phyloP scores from a whole-genome alignment of 1,139 yeast genomes.

The Candida smagusa region DNA sequence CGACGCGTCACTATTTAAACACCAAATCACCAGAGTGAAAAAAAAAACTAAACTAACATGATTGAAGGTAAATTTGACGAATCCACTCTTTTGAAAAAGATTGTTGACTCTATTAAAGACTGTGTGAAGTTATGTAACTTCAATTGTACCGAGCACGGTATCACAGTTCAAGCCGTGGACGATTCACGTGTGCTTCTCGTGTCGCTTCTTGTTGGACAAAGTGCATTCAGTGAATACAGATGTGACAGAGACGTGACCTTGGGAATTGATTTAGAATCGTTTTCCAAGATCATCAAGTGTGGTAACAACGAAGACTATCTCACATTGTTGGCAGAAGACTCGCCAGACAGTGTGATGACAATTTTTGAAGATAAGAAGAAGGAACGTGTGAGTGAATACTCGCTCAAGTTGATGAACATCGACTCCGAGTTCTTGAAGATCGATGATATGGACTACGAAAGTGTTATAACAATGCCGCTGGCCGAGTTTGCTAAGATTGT shows the following conservation, averaged over 20 bases:
- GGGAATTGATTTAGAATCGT: constrained; percentile 85
- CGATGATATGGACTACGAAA: constrained; percentile 91
- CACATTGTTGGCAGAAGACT: constrained; percentile 88
- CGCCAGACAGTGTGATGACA: constrained; percentile 77
- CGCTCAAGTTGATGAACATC: constrained; percentile 90
- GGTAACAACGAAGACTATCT: constrained; percentile 89
- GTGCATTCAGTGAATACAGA: constrained; percentile 90
- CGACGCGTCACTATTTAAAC: too few relatives aligned
- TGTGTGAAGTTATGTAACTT: constrained; percentile 93
- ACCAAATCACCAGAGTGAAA: too few relatives aligned
- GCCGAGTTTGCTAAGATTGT: constrained; percentile 85
- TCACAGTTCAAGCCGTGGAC: constrained; percentile 96
- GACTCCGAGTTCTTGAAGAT: constrained; percentile 92
- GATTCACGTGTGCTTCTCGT: constrained; percentile 94
- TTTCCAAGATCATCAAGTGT: constrained; percentile 84
- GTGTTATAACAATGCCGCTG: constrained; percentile 85
- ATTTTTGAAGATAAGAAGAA: constrained; percentile 87
- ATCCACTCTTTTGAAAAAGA: constrained; percentile 87
- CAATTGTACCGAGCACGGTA: constrained; percentile 93
- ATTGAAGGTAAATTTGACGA: constrained; percentile 96
- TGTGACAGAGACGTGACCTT: constrained; percentile 92
- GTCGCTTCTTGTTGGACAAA: constrained; percentile 80
- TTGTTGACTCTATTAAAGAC: constrained; percentile 90
- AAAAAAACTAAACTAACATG: constrained; percentile 41
- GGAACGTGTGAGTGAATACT: constrained; percentile 90